Evolutionary conservation across 176 grass and related monocot species (phyloP), one percentile per base, ranked within the genome.

Genomic region (Eremochloa ophiuroides): DNA sequence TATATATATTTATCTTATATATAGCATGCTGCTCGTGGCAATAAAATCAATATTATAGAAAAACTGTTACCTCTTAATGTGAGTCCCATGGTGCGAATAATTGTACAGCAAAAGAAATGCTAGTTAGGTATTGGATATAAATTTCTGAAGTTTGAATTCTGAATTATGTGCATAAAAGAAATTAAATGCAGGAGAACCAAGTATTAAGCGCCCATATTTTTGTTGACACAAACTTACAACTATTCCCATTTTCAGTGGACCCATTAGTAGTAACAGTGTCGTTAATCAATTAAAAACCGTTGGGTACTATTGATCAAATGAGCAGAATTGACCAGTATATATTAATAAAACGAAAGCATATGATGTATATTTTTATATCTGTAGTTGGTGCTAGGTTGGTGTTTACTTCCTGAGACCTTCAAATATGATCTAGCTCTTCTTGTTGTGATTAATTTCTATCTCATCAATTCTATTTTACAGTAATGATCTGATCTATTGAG

Each of bases 401-500:
- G 18, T 40, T 37, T 31, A 7, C 14, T 44, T n/a, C 31, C 3
- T 35, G 42, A 55, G 17, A 85, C 34, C 35, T 71, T 78, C 39
- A 79, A 30, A 65, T 67, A n/a, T 27, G 73, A 33, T 37, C 8
- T 28, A 68, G 58, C 28, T 17, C 3, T 58, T 80, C 48, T 82
- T 83, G 18, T 5, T 6, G 20, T 73, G 18, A 29, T 69, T 31
- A 35, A 53, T 25, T 63, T 58, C 12, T 35, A 25, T 15, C 48
- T 76, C 22, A 43, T 69, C 23, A 15, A 37, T 22, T 55, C 16
- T 73, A 34, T 25, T 81, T 71, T 75, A 67, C 6, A 40, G 18
- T 78, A 78, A 27, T 66, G 44, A 90, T 68, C 50, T 89, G 60
- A 65, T 37, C 30, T 84, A 27, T 85, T 75, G 5, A 71, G 74